Conservation (phyloP, 2,329 filamentous ascomycete genomes). For the Talaromyces rugulosus region DNA sequence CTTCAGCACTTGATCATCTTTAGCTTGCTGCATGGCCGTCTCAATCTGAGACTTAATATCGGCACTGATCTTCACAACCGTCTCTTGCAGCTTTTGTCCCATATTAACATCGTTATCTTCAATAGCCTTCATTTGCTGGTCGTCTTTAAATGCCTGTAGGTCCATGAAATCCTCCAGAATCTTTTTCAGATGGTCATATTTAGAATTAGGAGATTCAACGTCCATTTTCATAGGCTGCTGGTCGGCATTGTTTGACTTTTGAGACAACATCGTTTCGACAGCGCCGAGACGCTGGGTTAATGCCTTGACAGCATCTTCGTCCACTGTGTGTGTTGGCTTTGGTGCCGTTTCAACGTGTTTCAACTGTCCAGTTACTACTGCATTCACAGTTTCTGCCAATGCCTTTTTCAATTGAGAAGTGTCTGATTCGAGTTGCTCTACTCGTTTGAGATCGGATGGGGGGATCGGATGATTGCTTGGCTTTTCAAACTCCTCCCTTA, state of each 20-base stretch:
- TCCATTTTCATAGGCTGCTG: not conserved
- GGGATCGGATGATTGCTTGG: not conserved
- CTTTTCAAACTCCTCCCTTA: not conserved
- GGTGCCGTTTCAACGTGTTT: not conserved
- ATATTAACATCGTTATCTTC: conserved; percentile 16
- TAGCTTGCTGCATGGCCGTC: conserved; percentile 4
- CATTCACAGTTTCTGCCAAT: not conserved
- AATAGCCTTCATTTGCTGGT: conserved; percentile 17
- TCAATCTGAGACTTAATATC: conserved; percentile 5
- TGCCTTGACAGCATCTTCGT: not conserved
- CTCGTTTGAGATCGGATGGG: not conserved
- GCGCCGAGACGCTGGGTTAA: not conserved
- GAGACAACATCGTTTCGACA: not conserved
- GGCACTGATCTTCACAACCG: conserved; percentile 5
- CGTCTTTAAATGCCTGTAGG: conserved; percentile 20
- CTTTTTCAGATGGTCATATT: not conserved
- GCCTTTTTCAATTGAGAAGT: not conserved
- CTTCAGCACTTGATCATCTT: not conserved
- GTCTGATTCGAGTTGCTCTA: not conserved
- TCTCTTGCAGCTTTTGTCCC: conserved; percentile 1
- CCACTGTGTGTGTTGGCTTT: not conserved
- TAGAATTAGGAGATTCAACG: not conserved
- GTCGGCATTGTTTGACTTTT: not conserved
- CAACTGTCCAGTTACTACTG: not conserved
- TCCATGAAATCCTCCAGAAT: conserved; percentile 12